Conservation (phyloP, 1,284 basidiomycete species). For the Cutaneotrichosporon sp. region DNA sequence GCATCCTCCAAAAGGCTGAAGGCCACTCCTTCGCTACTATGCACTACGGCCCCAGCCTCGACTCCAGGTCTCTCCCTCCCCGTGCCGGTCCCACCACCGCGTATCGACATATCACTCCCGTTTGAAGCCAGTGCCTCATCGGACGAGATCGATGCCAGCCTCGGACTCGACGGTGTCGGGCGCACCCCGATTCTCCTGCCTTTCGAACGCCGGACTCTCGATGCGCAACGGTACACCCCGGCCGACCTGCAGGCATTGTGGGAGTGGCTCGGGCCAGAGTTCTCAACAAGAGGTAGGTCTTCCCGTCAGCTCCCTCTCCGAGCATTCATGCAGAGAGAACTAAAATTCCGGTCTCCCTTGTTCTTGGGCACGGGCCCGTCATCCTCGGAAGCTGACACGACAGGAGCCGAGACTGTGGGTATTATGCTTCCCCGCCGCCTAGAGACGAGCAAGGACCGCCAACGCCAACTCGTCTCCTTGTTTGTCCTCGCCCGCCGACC, state of each 20-base stretch:
- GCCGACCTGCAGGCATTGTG: slow-evolving; percentile 30
- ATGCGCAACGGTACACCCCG: slow-evolving; percentile 20
- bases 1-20: neutral
- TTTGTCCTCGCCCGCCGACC: slow-evolving; percentile 25
- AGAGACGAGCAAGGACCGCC: slow-evolving; percentile 18
- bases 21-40: neutral
- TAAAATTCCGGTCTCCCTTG: neutral
- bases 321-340: too few species aligned
- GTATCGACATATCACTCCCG: slow-evolving; percentile 17
- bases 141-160: neutral
- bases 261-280: slow-evolving; percentile 32
- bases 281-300: slow-evolving; percentile 26
- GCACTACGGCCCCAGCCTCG: neutral
- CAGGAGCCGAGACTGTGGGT: slow-evolving; percentile 27
- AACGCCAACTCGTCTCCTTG: slow-evolving; percentile 28
- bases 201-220: slow-evolving; percentile 27
- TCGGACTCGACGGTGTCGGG: slow-evolving; percentile 30
- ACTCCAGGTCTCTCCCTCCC: neutral
- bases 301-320: too few species aligned
- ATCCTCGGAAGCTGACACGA: slow-evolving; percentile 7
- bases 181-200: slow-evolving; percentile 18
- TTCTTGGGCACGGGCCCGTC: too few species aligned
- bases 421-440: slow-evolving; percentile 30
- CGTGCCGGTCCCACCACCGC: slow-evolving; percentile 1
- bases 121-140: slow-evolving; percentile 9